Evolutionary conservation across 2,329 filamentous ascomycete species (phyloP), one percentile per base, ranked within the genome.

Genomic region (Nannizzia gypsea): DNA sequence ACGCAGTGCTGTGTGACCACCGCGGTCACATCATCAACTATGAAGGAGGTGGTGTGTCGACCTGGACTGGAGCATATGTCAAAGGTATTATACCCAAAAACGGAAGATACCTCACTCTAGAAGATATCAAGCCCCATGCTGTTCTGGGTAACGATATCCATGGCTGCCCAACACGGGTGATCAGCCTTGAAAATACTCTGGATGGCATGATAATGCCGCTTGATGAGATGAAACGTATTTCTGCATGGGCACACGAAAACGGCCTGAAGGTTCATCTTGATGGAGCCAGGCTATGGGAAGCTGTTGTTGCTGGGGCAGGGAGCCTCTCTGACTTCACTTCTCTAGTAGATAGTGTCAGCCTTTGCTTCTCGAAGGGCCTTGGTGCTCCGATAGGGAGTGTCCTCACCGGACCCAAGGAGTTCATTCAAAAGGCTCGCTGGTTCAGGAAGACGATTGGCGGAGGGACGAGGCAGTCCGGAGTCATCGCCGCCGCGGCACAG

Each of bases 141-240:
- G 78, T 86, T 0, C 70, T 90, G 24, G 77, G 80, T 64, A 81
- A 88, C 59, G 83, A 95, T 66, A 81, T 93, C 20, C 89, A 95
- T 70, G 78, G 80, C 34, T 90, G 87, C 67, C 90, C 90, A 0
- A 95, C 90, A 0, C 83, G 83, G 50, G 81, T 96, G 57, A 89
- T 96, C 65, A 85, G 83, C 63, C 77, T 96, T 55, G 90, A 96
- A 70, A 96, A 95, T 70, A 96, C 91, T 0, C 80, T 95, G 56
- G 83, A 83, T 59, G 90, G 90, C 24, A 84, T 85, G 67, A 78
- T 96, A 50, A 86, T 89, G 79, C 91, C 90, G 0, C 78, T 95
- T 0, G 73, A 75, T 1, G 90, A 95, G 71, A 80, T 84, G 8
- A 78, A 77, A 61, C 78, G 81, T 48, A 95, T 96, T 67, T 79